Conservation (phyloP, 2,329 filamentous ascomycete genomes). For the Microdochium nivale region DNA sequence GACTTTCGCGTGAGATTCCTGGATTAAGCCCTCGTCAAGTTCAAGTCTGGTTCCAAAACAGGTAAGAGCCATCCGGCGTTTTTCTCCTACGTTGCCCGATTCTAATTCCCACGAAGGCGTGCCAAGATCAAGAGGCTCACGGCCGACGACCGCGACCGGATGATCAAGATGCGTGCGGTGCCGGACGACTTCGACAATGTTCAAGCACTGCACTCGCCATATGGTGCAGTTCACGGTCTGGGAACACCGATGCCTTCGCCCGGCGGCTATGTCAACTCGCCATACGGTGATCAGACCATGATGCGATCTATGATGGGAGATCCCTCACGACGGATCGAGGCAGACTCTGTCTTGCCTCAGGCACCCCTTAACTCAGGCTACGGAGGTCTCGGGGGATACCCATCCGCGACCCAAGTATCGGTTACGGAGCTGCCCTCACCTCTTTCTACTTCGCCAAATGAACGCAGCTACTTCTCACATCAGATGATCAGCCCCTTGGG, state of each 20-base stretch:
- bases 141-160: slow-evolving; percentile 60
- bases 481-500: slow-evolving; percentile 39
- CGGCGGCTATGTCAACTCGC: slow-evolving; percentile 27
- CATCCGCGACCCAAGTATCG: slow-evolving; percentile 35
- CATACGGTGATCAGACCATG: slow-evolving; percentile 48
- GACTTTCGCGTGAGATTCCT: slow-evolving; percentile 81
- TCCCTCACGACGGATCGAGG: slow-evolving; percentile 51
- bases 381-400: slow-evolving; percentile 56
- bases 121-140: slow-evolving; percentile 66
- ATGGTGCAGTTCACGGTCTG: slow-evolving; percentile 50
- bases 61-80: slow-evolving; percentile 45
- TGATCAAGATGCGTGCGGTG: slow-evolving; percentile 65
- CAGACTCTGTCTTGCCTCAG: slow-evolving; percentile 59
- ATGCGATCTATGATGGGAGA: slow-evolving; percentile 63
- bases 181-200: slow-evolving; percentile 65
- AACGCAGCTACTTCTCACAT: slow-evolving; percentile 44
- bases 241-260: slow-evolving; percentile 23
- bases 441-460: slow-evolving; percentile 43
- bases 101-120: slow-evolving; percentile 34
- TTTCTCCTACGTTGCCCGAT: slow-evolving; percentile 6
- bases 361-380: slow-evolving; percentile 60
- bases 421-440: slow-evolving; percentile 49
- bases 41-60: slow-evolving; percentile 97
- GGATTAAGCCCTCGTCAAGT: slow-evolving; percentile 87
- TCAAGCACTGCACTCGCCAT: slow-evolving; percentile 59